phyloP scores from a whole-genome alignment of 2,329 filamentous ascomycete species.

The Beauveria caledonica region DNA sequence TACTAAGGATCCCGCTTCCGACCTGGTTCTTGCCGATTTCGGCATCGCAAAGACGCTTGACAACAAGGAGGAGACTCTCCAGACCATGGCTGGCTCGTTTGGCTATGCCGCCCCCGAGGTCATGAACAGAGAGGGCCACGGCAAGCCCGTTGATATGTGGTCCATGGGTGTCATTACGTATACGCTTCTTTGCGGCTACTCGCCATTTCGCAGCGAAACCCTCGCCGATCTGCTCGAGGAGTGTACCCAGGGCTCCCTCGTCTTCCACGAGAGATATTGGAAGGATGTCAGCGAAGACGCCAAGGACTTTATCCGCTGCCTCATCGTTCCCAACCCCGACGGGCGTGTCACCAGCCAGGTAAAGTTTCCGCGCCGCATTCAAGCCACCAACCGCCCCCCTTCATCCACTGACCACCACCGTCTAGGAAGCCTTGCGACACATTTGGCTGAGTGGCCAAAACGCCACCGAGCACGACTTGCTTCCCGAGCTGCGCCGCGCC shows the following conservation, averaged over 20 bases:
- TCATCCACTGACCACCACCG: neutral
- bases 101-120: slow-evolving; percentile 97
- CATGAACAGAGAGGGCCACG: slow-evolving; percentile 95
- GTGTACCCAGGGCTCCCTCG: slow-evolving; percentile 72
- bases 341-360: slow-evolving; percentile 69
- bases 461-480: slow-evolving; percentile 90
- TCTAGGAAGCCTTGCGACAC: slow-evolving; percentile 68
- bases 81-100: slow-evolving; percentile 97
- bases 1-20: slow-evolving; percentile 66
- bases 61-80: slow-evolving; percentile 81
- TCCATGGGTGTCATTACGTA: slow-evolving; percentile 98
- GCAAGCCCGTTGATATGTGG: slow-evolving; percentile 99
- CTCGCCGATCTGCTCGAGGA: slow-evolving; percentile 90
- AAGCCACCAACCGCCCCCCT: neutral
- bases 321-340: slow-evolving; percentile 72
- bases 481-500: slow-evolving; percentile 83
- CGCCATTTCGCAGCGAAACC: slow-evolving; percentile 93
- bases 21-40: slow-evolving; percentile 91
- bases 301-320: slow-evolving; percentile 81
- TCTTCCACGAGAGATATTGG: slow-evolving; percentile 98
- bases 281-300: slow-evolving; percentile 92
- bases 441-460: slow-evolving; percentile 86
- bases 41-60: slow-evolving; percentile 98
- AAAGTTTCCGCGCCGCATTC: slow-evolving; percentile 4
- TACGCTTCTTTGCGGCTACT: slow-evolving; percentile 95